Evolutionary conservation across 306 rosid genomes (phyloP).

Genomic region (Acacia crassicarpa): DNA sequence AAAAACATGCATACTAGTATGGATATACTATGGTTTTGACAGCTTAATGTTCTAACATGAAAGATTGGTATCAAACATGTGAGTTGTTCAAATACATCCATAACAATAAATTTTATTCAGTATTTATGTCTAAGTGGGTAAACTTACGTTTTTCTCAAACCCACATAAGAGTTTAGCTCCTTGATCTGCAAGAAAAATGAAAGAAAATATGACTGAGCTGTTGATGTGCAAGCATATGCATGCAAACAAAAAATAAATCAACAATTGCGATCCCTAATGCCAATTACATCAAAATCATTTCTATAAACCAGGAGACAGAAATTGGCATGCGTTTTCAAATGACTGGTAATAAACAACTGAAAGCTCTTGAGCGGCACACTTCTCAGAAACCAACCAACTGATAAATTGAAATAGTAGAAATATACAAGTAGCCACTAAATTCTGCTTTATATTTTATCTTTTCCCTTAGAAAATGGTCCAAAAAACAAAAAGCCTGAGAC

Average conservation of each 20-base stretch:
- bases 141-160: constrained; percentile 95
- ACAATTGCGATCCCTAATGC: not conserved
- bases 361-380: not conserved
- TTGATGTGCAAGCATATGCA: constrained; percentile 19
- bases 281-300: constrained; percentile 10
- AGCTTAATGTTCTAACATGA: not conserved
- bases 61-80: constrained; percentile 8
- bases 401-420: not conserved
- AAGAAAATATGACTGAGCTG: constrained; percentile 21
- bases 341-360: not conserved
- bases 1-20: not conserved
- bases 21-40: not conserved
- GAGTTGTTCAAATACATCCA: constrained; percentile 14
- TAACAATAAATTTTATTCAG: not conserved
- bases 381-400: not conserved
- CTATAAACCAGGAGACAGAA: constrained; percentile 18
- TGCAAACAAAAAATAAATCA: not conserved
- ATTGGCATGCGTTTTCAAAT: constrained; percentile 18
- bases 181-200: constrained; percentile 77
- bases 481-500: not conserved
- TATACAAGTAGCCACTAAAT: not conserved
- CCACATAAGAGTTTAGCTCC: constrained; percentile 94
- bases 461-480: not conserved
- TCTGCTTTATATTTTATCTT: not conserved
- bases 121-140: not conserved